phyloP scores from a whole-genome alignment of 2,329 filamentous ascomycete genomes.

The Fusarium sp. region DNA sequence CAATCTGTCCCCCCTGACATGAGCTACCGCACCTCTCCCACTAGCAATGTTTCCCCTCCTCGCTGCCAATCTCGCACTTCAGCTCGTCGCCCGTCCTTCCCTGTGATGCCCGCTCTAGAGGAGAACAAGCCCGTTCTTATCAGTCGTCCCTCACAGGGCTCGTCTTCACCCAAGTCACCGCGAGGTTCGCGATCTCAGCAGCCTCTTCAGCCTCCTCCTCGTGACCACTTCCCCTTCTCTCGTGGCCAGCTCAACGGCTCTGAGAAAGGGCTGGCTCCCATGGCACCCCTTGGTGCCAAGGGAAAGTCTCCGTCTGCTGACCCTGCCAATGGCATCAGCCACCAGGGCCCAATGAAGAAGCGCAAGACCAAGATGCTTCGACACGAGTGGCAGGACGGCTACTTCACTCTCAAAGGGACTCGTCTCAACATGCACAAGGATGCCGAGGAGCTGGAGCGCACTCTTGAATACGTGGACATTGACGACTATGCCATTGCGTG shows the following conservation, averaged over 20 bases:
- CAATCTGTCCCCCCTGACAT: constrained; percentile 96
- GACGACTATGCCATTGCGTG: constrained; percentile 90
- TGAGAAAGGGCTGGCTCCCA: constrained; percentile 57
- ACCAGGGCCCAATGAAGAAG: constrained; percentile 93
- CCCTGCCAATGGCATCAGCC: constrained; percentile 65
- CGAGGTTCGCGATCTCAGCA: constrained; percentile 49
- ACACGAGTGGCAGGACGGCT: constrained; percentile 93
- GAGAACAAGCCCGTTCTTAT: constrained; percentile 65
- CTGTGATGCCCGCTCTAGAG: constrained; percentile 72
- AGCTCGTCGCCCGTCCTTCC: constrained; percentile 72
- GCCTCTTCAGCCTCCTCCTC: constrained; percentile 61
- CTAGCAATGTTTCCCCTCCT: constrained; percentile 48
- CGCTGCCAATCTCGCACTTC: constrained; percentile 66
- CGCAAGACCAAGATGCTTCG: constrained; percentile 88
- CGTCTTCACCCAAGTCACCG: constrained; percentile 50
- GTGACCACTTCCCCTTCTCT: constrained; percentile 65
- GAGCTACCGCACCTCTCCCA: constrained; percentile 70
- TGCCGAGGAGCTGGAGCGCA: constrained; percentile 58
- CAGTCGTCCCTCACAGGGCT: constrained; percentile 38
- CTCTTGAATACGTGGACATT: constrained; percentile 83
- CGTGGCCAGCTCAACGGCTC: constrained; percentile 56
- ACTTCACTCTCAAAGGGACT: constrained; percentile 84
- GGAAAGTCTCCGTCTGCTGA: constrained; percentile 44
- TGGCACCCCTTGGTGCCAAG: constrained; percentile 41
- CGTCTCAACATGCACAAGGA: constrained; percentile 80